A percentile compares a stretch with the other conserved stretches of the same genome.
Conservation (phyloP, 2,329 filamentous ascomycete species). For the Colletotrichum filicis region DNA sequence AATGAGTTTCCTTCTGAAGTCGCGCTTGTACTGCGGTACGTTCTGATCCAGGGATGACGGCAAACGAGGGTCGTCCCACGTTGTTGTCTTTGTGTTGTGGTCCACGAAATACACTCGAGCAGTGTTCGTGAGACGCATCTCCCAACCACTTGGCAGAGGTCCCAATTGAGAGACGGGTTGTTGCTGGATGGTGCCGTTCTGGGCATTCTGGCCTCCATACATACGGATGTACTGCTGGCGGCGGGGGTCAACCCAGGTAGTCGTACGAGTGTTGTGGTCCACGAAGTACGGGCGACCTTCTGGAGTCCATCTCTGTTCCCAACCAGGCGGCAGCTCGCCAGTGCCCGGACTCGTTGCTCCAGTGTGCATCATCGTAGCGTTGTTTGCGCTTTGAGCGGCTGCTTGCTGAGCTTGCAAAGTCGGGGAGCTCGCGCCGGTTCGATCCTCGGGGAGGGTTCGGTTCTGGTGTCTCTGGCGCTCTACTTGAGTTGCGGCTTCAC, state of each 20-base stretch:
- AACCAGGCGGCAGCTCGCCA: conserved; percentile 92
- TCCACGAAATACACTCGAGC: conserved; percentile 98
- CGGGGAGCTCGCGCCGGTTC: conserved; percentile 92
- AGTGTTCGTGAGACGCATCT: conserved; percentile 99
- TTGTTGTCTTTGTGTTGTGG: conserved; percentile 99
- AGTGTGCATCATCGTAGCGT: conserved; percentile 91
- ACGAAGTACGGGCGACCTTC: conserved; percentile 97
- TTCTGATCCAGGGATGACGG: conserved; percentile 98
- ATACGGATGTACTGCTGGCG: conserved; percentile 98
- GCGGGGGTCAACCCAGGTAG: conserved; percentile 97
- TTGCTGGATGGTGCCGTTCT: conserved; percentile 90
- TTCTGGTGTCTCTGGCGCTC: conserved; percentile 96
- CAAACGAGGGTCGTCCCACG: conserved; percentile 96
- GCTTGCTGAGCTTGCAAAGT: conserved; percentile 70
- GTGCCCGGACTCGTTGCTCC: conserved; percentile 94
- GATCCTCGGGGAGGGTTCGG: conserved; percentile 93
- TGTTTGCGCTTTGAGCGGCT: conserved; percentile 57
- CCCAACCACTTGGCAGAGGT: conserved; percentile 95
- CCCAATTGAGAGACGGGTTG: conserved; percentile 97
- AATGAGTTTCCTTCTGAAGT: conserved; percentile 97
- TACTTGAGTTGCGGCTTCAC: conserved; percentile 91
- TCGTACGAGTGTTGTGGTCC: conserved; percentile 97
- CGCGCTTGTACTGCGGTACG: conserved; percentile 98
- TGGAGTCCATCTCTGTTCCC: conserved; percentile 96
- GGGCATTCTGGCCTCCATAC: conserved; percentile 89